Base-by-base conservation (phyloP, 2,329 filamentous ascomycete genomes). In the Alternaria sp. region DNA sequence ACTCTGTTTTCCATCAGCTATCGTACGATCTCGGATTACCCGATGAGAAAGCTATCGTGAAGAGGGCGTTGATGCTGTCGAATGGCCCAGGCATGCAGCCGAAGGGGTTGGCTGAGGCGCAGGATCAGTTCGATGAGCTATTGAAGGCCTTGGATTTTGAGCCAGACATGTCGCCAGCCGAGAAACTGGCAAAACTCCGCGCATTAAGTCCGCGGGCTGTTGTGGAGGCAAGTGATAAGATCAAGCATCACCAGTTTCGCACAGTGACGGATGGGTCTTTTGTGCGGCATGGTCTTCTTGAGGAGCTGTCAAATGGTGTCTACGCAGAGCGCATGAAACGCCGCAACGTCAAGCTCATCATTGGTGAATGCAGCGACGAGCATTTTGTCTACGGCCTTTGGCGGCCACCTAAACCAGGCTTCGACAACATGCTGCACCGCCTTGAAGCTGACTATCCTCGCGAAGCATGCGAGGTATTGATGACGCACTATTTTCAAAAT, bases 1-100 rank as follows among this genome's bases (percentile, higher is more conserved):
- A 86, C 65, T 84, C 82, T 2, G 79, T 81, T 2, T 87, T 86
- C 65, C 81, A 86, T 54, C 85, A 87, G 70, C 71, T 87, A 2
- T 80, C 83, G 9, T 83, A 86, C 62, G 85, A 87, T 64, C 76
- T 86, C 8, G 80, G 79, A 51, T 77, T 82, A 17, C 79, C 82
- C 0, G 75, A 78, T 9, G 69, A 77, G 4, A 78, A 83, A 44
- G 71, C 79, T 0, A 75, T 86, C 40, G 80, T 87, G 53, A 81
- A 80, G 54, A 76, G 83, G 51, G 82, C 77, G 8, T 77, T 84
- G 45, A 86, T 86, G 81, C 81, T 81, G 65, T 82, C 81, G 17
- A 85, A 85, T 63, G 81, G 82, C 0, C 80, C 82, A 0, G 82
- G 82, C 2, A 74, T 85, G 4, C 84, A 85, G 56, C 83, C 84